phyloP scores from a whole-genome alignment of 768 basidiomycete genomes.

The Phlebiopsis flavidoalba region DNA sequence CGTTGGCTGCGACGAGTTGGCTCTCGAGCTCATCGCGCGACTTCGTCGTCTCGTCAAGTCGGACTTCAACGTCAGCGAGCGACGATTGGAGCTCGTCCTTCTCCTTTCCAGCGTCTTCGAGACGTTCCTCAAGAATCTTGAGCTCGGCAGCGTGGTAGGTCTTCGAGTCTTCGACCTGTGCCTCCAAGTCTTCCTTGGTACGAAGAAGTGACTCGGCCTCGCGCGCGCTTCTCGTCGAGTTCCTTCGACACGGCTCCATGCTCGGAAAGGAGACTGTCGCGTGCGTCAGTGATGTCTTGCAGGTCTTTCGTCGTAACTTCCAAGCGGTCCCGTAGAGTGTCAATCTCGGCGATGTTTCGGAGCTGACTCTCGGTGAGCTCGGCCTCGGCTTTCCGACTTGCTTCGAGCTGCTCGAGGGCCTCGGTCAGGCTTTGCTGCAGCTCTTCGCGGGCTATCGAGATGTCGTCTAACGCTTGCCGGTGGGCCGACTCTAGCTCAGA shows the following conservation, averaged over 20 bases:
- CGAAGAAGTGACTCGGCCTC: neutral
- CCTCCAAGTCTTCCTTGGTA: conserved; percentile 11
- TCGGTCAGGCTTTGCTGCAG: conserved; percentile 15
- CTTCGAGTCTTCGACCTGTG: conserved; percentile 5
- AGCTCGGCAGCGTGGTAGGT: neutral
- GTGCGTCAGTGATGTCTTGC: neutral
- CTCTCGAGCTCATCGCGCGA: conserved; percentile 13
- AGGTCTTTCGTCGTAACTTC: neutral
- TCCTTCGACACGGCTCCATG: conserved; percentile 18
- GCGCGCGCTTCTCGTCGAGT: neutral
- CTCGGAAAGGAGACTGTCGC: conserved; percentile 28
- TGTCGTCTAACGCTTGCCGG: conserved; percentile 14
- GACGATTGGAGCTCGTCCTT: neutral
- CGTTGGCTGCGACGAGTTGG: conserved; percentile 1
- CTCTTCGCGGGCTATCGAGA: conserved; percentile 13
- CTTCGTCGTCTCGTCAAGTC: conserved; percentile 8
- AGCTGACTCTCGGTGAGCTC: conserved; percentile 8
- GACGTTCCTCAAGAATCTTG: conserved; percentile 3
- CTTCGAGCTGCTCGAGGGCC: conserved; percentile 17
- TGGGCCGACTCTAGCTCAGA: conserved; percentile 11
- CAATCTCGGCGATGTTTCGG: conserved; percentile 6
- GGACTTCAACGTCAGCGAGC: conserved; percentile 9
- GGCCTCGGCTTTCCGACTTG: conserved; percentile 15
- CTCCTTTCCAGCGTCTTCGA: neutral
- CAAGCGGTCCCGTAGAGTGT: conserved; percentile 4